These are phyloP conservation scores for Fusarium humuli DNA, from an alignment of 2,329 filamentous ascomycete genomes.

Conservation along the genomic window DNA sequence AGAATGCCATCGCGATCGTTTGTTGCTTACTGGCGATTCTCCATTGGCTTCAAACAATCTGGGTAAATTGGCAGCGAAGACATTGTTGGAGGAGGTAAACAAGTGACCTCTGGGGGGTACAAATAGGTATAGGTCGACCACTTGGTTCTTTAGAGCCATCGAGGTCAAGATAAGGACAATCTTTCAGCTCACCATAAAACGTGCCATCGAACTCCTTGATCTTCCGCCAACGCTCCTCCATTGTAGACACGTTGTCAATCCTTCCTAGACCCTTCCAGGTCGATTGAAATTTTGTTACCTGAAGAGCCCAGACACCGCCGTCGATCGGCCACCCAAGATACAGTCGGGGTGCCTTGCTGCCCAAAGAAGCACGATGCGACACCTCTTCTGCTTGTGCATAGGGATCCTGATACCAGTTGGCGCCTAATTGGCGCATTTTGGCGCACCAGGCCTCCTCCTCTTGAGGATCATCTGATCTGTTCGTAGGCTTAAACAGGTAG, in stretches of 20 bases:
- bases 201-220: not conserved
- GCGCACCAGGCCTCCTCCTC: slow-evolving; percentile 3
- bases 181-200: not conserved
- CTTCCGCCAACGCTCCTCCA: not conserved
- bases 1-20: not conserved
- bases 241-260: not conserved
- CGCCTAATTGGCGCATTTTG: not conserved
- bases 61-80: not conserved
- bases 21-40: not conserved
- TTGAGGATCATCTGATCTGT: not conserved
- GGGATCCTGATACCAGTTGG: not conserved
- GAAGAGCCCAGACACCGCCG: not conserved
- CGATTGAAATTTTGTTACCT: not conserved
- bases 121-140: too few species aligned
- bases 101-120: not conserved
- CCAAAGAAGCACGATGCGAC: not conserved
- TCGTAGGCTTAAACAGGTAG: not conserved
- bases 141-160: not conserved
- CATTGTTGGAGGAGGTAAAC: not conserved
- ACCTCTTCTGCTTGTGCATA: not conserved
- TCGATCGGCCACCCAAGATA: not conserved
- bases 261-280: not conserved
- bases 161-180: not conserved
- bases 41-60: not conserved
- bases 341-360: not conserved